Evolutionary conservation across 139 green algal genomes (phyloP).

Genomic region (Axilococcus clingmanii): DNA sequence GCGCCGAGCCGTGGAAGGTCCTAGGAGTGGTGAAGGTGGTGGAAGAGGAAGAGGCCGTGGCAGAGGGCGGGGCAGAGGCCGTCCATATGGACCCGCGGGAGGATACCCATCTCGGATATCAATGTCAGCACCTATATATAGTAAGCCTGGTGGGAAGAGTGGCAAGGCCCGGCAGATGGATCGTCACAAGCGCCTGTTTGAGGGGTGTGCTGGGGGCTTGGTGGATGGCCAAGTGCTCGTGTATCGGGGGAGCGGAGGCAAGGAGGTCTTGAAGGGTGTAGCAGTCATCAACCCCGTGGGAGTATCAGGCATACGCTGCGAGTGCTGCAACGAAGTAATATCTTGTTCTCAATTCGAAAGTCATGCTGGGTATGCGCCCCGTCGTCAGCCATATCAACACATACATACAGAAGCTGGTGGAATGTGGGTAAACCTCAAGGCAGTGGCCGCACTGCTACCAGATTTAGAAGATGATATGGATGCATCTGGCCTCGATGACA

Average conservation of each 20-base stretch:
- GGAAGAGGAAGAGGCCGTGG: background rate
- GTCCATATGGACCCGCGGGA: background rate
- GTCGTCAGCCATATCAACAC: conserved; percentile 70
- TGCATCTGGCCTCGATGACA: background rate
- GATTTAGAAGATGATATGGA: background rate
- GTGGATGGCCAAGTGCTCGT: conserved; percentile 28
- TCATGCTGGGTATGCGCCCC: conserved; percentile 51
- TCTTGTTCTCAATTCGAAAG: conserved; percentile 74
- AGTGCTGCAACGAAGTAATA: conserved; percentile 61
- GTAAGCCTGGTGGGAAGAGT: background rate
- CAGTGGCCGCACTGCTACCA: conserved; percentile 26
- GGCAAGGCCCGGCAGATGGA: conserved; percentile 1
- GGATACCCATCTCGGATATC: conserved; percentile 2
- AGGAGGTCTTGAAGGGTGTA: conserved; percentile 45
- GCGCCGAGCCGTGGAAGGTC: background rate
- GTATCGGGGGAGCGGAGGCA: conserved; percentile 24
- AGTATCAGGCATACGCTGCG: conserved; percentile 68
- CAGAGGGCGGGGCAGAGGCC: background rate
- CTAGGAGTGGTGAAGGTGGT: background rate
- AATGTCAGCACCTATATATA: too few relatives aligned
- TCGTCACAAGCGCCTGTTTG: conserved; percentile 9
- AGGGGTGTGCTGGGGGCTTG: background rate
- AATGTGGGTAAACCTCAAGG: conserved; percentile 38
- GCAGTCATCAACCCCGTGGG: conserved; percentile 32
- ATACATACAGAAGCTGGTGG: conserved; percentile 54